Base-by-base conservation (phyloP, 1,284 basidiomycete species). In the Boletellus dicymbophilus region DNA sequence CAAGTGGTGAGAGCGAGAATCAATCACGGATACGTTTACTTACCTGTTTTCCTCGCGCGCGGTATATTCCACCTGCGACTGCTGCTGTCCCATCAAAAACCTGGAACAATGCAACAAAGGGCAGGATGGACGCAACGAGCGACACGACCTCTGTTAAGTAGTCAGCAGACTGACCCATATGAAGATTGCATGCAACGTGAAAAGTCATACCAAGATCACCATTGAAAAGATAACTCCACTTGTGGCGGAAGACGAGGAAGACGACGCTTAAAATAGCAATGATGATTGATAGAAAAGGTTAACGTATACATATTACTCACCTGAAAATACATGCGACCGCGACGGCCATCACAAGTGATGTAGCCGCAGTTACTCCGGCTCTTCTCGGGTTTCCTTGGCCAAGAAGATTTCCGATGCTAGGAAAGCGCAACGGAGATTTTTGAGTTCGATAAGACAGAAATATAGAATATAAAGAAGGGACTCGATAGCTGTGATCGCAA, bases 151-250 rank as follows among this genome's bases (percentile, higher is more conserved):
- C 83, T 82, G 52, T 2, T 10, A 10, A 26, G 15, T 4, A 33
- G 25, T 58, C 37, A 66, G 21, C 5, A 21, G 31, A n/a, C 15
- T n/a, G n/a, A 13, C 18, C 16, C 13, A 20, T 25, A 6, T 6
- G 33, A 12, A 10, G 25, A 13, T 34, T 26, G 27, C 33, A 47
- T 31, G 16, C 7, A 37, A 2, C 6, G 5, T 3, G 11, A 44
- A 20, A 22, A 31, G 49, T 62, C 75, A 12, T 49, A 81, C 86
- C 76, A 2, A 82, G 80, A 67, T 97, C 94, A 50, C 82, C 75
- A 61, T 94, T 96, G 74, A 97, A 96, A 7, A 96, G 64, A 62
- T 87, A 84, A 0, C 81, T 89, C 89, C 91, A 94, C 6, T 75
- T 72, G 38, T 85, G 67, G 5, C 90, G 78, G 76, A 93, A 92